These are phyloP conservation scores for Curvularia eragrostidis DNA, from an alignment of 2,329 filamentous ascomycete species.

Conservation along the genomic window DNA sequence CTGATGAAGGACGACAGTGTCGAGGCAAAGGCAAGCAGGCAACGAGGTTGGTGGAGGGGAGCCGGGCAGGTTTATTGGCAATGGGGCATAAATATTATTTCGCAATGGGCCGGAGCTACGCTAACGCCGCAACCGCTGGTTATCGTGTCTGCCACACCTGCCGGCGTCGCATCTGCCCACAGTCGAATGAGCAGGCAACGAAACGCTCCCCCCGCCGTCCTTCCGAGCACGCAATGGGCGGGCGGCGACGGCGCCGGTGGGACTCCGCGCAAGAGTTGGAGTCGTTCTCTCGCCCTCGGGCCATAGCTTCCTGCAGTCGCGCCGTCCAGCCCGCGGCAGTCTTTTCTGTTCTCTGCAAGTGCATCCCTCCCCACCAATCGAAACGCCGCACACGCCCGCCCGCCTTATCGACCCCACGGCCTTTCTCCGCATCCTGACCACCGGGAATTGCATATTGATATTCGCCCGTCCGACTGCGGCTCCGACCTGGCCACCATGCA, in stretches of 20 bases:
- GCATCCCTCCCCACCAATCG: constrained; percentile 32
- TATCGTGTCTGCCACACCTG: constrained; percentile 17
- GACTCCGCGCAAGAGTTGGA: constrained; percentile 24
- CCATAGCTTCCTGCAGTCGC: constrained; percentile 30
- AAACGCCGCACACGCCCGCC: constrained; percentile 17
- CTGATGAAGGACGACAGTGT: not conserved
- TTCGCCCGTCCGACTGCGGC: constrained; percentile 23
- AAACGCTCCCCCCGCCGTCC: not conserved
- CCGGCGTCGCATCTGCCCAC: constrained; percentile 25
- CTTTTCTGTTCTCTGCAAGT: constrained; percentile 24
- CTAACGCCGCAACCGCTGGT: constrained; percentile 29
- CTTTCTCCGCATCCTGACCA: constrained; percentile 29
- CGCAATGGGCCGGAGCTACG: constrained; percentile 19
- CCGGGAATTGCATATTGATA: constrained; percentile 38
- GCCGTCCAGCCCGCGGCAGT: constrained; percentile 20
- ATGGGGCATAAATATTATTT: constrained; percentile 36
- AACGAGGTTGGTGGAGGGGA: constrained; percentile 16
- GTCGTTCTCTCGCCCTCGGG: constrained; percentile 27
- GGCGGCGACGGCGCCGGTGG: constrained; percentile 14
- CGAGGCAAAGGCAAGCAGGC: constrained; percentile 10
- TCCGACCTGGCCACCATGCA: constrained; percentile 57
- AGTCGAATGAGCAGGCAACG: constrained; percentile 30
- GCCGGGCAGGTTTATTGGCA: constrained; percentile 13
- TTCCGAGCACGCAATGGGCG: not conserved
- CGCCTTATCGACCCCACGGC: constrained; percentile 40